A percentile compares a stretch with the other conserved stretches of the same genome.
Evolutionary conservation across 139 green algal genomes (phyloP).

Genomic region (Dunaliella sp.): DNA sequence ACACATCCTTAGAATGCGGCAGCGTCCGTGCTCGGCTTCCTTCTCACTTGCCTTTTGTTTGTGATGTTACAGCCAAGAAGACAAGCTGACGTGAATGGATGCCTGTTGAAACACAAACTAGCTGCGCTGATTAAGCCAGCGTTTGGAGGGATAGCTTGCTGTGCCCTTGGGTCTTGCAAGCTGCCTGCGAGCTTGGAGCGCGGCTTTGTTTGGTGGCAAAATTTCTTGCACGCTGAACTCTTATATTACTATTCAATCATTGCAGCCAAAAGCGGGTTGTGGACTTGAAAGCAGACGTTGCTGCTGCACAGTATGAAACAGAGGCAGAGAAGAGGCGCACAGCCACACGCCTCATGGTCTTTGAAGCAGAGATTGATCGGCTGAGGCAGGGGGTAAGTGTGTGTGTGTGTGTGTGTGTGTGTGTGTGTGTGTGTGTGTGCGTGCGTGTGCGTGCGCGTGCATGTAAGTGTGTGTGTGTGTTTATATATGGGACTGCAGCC

Average conservation of each 20-base stretch:
- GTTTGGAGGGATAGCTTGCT: background rate
- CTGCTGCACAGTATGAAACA: background rate
- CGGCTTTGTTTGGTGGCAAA: background rate
- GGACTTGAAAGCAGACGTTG: background rate
- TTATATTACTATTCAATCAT: background rate
- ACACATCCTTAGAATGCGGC: no score
- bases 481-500: no score
- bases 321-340: background rate
- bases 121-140: background rate
- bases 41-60: no score
- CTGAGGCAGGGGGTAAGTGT: background rate
- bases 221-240: background rate
- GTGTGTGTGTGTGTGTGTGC: no score
- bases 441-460: no score
- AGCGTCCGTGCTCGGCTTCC: no score
- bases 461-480: no score
- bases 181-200: background rate
- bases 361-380: slow-evolving; percentile 4
- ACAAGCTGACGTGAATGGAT: no score
- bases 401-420: background rate
- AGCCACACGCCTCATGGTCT: background rate
- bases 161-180: background rate
- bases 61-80: no score
- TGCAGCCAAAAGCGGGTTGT: background rate
- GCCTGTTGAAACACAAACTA: background rate